phyloP scores from a whole-genome alignment of 1,284 basidiomycete genomes.

The Malassezia arunalokei region DNA sequence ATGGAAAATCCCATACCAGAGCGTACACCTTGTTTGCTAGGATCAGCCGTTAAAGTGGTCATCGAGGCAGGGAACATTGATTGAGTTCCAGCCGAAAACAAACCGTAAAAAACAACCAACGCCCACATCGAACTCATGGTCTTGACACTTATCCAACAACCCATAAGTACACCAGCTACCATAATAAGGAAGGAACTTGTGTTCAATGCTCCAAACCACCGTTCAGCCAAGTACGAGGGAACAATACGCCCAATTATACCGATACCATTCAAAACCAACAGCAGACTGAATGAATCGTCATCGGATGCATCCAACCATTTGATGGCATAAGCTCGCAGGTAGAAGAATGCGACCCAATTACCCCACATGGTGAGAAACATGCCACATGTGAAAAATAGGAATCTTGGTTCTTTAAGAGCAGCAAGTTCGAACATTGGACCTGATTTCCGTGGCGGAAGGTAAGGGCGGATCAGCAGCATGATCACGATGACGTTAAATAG shows the following conservation, averaged over 20 bases:
- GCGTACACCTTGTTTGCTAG: background rate
- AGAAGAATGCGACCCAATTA: conserved; percentile 2
- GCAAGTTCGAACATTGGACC: background rate
- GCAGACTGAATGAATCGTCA: conserved; percentile 27
- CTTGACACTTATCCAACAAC: background rate
- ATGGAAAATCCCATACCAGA: background rate
- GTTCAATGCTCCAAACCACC: conserved; percentile 37
- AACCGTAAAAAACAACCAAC: conserved; percentile 2
- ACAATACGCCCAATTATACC: conserved; percentile 41
- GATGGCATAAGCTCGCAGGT: conserved; percentile 18
- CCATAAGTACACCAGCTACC: background rate
- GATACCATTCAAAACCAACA: conserved; percentile 33
- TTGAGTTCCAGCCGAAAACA: background rate
- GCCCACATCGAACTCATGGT: background rate
- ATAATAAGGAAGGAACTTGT: conserved; percentile 4
- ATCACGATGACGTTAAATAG: background rate
- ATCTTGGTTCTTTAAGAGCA: background rate
- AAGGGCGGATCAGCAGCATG: background rate
- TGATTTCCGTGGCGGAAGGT: background rate
- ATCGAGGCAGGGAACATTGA: background rate
- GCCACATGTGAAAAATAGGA: conserved; percentile 31
- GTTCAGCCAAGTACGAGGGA: conserved; percentile 38
- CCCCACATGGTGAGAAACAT: conserved; percentile 31
- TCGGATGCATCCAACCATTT: conserved; percentile 40
- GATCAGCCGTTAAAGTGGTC: background rate